These are phyloP conservation scores for Penicillium sp. DNA, from an alignment of 2,329 filamentous ascomycete species.

Conservation along the genomic window DNA sequence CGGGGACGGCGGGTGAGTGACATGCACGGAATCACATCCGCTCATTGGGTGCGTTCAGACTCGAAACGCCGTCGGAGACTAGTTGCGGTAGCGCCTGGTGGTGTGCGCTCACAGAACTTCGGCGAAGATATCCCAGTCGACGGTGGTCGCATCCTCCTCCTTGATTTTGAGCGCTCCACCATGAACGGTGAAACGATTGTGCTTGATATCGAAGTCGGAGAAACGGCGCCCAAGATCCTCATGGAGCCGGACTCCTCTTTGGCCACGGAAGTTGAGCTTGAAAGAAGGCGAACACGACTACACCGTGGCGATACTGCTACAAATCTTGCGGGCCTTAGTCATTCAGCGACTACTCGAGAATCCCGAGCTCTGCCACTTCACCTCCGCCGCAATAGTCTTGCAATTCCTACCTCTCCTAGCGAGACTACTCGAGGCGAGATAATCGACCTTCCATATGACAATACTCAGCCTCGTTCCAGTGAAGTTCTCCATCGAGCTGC, in stretches of 20 bases:
- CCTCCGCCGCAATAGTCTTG: slow-evolving; percentile 28
- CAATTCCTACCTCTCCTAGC: slow-evolving; percentile 25
- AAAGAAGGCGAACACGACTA: slow-evolving; percentile 69
- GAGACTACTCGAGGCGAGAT: slow-evolving; percentile 32
- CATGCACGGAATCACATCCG: slow-evolving; percentile 63
- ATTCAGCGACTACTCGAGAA: slow-evolving; percentile 19
- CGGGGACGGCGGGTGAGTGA: slow-evolving; percentile 64
- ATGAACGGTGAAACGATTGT: slow-evolving; percentile 56
- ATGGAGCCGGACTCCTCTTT: slow-evolving; percentile 72
- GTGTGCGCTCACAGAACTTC: slow-evolving; percentile 57
- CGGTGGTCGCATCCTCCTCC: slow-evolving; percentile 67
- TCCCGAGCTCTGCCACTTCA: slow-evolving; percentile 16
- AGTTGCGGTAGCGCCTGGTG: slow-evolving; percentile 69
- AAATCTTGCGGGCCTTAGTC: slow-evolving; percentile 35
- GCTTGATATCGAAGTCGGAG: slow-evolving; percentile 71
- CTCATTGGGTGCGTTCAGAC: slow-evolving; percentile 69
- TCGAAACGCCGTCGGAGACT: slow-evolving; percentile 44
- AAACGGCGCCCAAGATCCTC: slow-evolving; percentile 64
- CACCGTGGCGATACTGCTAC: slow-evolving; percentile 51
- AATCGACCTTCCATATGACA: slow-evolving; percentile 69
- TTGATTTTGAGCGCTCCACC: slow-evolving; percentile 69
- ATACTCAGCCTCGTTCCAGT: slow-evolving; percentile 67
- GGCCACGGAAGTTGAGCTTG: slow-evolving; percentile 74
- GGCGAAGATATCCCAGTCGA: slow-evolving; percentile 76
- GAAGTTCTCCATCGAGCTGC: slow-evolving; percentile 70